Percentiles rank a stretch among this genome's conserved stretches.
Evolutionary conservation across 2,329 filamentous ascomycete species (phyloP).

Genomic region (Colletotrichum scovillei): DNA sequence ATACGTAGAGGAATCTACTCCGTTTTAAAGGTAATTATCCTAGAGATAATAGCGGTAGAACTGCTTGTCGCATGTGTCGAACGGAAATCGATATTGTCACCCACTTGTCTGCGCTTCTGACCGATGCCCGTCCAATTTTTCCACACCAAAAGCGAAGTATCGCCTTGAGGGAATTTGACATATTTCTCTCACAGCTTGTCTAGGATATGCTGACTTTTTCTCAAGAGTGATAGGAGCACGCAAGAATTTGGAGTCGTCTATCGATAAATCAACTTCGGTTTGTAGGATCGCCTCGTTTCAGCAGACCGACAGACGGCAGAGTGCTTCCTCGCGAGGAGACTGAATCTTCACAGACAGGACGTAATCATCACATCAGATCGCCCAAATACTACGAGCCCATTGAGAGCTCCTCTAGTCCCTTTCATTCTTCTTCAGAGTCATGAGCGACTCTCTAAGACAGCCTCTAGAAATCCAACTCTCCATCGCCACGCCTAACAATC

Average conservation of each 20-base stretch:
- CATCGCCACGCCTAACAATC: background rate
- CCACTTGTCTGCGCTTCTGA: background rate
- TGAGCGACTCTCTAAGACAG: background rate
- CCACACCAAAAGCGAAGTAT: background rate
- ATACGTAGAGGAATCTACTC: no score
- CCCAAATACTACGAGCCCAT: background rate
- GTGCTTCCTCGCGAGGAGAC: background rate
- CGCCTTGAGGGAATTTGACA: background rate
- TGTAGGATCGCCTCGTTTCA: background rate
- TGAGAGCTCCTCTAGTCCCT: background rate
- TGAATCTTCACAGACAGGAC: background rate
- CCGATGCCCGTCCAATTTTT: background rate
- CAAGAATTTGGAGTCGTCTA: background rate
- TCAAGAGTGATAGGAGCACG: background rate
- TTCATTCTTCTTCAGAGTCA: background rate
- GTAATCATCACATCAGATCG: background rate
- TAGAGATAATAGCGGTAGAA: no score
- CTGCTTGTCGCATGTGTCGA: no score
- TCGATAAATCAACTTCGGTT: no score
- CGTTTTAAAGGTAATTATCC: no score
- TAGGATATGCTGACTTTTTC: background rate
- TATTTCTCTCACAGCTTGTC: background rate
- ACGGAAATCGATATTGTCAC: no score
- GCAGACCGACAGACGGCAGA: background rate
- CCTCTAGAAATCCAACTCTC: background rate